Percentiles rank a stretch among this genome's conserved stretches.
phyloP scores from a whole-genome alignment of 192 early-diverging fungal genomes.

The Coemansia sp. region DNA sequence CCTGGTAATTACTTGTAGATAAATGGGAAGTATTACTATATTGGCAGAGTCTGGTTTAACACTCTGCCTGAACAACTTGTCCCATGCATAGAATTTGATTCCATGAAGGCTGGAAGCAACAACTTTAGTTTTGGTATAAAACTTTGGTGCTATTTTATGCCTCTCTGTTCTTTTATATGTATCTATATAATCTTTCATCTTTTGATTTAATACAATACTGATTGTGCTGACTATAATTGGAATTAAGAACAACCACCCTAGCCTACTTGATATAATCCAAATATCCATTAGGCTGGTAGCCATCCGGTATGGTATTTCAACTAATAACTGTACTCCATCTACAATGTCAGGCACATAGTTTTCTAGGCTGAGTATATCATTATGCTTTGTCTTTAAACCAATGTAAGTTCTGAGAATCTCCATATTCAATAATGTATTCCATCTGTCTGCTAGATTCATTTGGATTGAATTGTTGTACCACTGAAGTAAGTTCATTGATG shows the following conservation, averaged over 20 bases:
- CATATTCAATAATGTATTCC: too few relatives aligned
- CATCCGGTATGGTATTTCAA: too few relatives aligned
- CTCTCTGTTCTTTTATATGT: not conserved
- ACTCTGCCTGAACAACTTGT: slow-evolving; percentile 19
- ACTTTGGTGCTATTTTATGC: not conserved
- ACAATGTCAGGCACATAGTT: too few relatives aligned
- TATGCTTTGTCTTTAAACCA: too few relatives aligned
- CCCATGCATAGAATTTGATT: slow-evolving; percentile 70
- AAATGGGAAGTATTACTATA: not conserved
- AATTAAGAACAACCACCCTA: not conserved
- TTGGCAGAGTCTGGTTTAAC: slow-evolving; percentile 1
- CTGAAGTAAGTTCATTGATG: too few relatives aligned
- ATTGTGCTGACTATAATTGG: not conserved
- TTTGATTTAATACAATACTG: too few relatives aligned
- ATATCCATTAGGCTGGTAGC: not conserved
- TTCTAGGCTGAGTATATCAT: too few relatives aligned
- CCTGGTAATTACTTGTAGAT: not conserved
- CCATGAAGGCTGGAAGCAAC: slow-evolving; percentile 53
- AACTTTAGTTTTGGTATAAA: not conserved
- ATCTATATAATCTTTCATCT: not conserved
- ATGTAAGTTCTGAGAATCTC: too few relatives aligned
- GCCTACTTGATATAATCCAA: not conserved
- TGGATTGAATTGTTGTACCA: too few relatives aligned
- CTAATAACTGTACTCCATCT: too few relatives aligned
- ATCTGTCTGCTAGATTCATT: too few relatives aligned